Evolutionary conservation across 2,329 filamentous ascomycete species (phyloP), one percentile per base, ranked within the genome.

Genomic region (Aspergillus sp.): DNA sequence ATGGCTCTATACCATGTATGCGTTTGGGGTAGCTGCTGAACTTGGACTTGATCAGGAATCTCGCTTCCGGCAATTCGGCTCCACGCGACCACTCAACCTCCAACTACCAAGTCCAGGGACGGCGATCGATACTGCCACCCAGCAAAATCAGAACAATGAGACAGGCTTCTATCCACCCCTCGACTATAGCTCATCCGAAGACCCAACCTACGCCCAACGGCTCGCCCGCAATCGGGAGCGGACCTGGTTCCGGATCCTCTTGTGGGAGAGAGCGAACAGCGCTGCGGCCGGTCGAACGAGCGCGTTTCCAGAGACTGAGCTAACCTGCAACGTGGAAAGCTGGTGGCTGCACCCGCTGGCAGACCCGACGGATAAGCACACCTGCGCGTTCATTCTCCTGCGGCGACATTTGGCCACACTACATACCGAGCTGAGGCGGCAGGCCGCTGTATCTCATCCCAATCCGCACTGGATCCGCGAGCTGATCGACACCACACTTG

Each of bases 231-330:
- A 68, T 49, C 52, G 59, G 6, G 65, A 69, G 53, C 55, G 65
- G 41, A 69, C 66, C 0, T 69, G 66, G 66, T 44, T 69, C 11
- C 52, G 64, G 10, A 69, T 69, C 19, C 52, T 68, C 0, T 49
- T 67, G 7, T 69, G 66, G 66, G 66, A 69, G 14, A 51, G 65
- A 43, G 67, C 66, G 1, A 67, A 66, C 25, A 66, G 64, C 47
- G 64, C 65, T 3, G 64, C 64, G 0, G 57, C 58, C 44, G 64
- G 65, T 11, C 58, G 64, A 19, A 58, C 61, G 0, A 58, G 60
- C 23, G 53, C 44, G n/a, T 68, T 69, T 23, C 66, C 66, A 4
- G 65, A 68, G 45, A 69, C 55, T n/a, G 49, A 58, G 2, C 44
- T 68, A 32, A 68, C 60, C 1, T 47, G 45, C 4, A 54, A 54